phyloP scores from a whole-genome alignment of 768 basidiomycete genomes.

The Lentinula detonsa region DNA sequence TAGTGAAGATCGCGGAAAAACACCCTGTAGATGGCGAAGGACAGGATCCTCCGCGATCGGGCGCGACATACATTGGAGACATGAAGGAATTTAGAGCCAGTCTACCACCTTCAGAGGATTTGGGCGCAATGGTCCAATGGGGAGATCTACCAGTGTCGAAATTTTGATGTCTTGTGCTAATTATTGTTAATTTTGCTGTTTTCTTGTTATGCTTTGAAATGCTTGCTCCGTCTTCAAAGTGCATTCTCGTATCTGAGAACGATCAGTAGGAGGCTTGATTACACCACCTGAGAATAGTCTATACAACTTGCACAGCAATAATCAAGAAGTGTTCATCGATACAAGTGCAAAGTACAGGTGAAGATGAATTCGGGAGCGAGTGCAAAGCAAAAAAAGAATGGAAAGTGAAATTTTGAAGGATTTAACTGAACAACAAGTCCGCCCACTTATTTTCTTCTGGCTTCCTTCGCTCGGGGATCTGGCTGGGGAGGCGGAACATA shows the following conservation, averaged over 20 bases:
- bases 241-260: too few species aligned
- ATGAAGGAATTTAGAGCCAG: slow-evolving; percentile 57
- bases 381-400: neutral
- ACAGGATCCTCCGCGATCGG: slow-evolving; percentile 35
- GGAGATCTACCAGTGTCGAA: slow-evolving; percentile 61
- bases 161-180: slow-evolving; percentile 24
- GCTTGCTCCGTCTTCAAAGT: too few species aligned
- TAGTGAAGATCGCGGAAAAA: slow-evolving; percentile 52
- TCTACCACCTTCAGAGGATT: slow-evolving; percentile 46
- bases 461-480: slow-evolving; percentile 28
- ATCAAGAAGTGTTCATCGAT: neutral
- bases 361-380: neutral
- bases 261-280: neutral
- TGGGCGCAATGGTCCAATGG: slow-evolving; percentile 70
- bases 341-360: neutral
- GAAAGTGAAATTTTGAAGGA: neutral
- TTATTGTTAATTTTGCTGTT: neutral
- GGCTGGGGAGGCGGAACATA: slow-evolving; percentile 50
- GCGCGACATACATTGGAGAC: slow-evolving; percentile 61
- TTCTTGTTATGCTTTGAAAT: neutral
- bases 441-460: slow-evolving; percentile 33
- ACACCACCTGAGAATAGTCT: neutral
- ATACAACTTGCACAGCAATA: neutral
- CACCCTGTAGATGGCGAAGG: slow-evolving; percentile 52
- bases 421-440: slow-evolving; percentile 6